phyloP scores from a whole-genome alignment of 768 basidiomycete species.

The Amanita rubescens region DNA sequence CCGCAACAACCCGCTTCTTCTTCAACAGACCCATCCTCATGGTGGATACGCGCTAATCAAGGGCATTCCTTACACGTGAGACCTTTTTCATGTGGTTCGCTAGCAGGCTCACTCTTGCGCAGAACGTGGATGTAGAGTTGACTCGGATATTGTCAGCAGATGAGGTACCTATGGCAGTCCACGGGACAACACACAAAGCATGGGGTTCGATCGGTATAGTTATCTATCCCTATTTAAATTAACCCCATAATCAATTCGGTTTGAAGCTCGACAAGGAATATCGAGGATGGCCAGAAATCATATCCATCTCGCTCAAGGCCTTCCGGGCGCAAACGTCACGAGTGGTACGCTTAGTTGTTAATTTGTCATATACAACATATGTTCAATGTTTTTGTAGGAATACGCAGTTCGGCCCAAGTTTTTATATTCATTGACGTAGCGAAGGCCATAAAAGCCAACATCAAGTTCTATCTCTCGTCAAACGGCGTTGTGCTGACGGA shows the following conservation, averaged over 20 bases:
- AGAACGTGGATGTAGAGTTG: conserved; percentile 68
- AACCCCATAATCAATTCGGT: neutral
- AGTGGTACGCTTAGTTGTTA: conserved; percentile 50
- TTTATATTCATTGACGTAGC: conserved; percentile 77
- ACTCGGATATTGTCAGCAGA: conserved; percentile 44
- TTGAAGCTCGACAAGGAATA: conserved; percentile 57
- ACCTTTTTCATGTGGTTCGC: neutral
- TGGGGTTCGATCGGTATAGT: conserved; percentile 66
- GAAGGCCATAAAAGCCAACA: conserved; percentile 58
- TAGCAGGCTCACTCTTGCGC: neutral
- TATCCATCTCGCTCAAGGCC: conserved; percentile 84
- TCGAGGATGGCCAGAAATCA: conserved; percentile 87
- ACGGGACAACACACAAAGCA: conserved; percentile 64
- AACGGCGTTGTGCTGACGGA: conserved; percentile 89
- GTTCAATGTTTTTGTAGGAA: conserved; percentile 41
- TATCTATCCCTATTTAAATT: neutral
- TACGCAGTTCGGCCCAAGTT: conserved; percentile 71
- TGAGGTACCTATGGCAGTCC: conserved; percentile 77
- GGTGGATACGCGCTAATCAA: conserved; percentile 90
- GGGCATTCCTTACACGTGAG: conserved; percentile 79
- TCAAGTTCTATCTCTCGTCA: conserved; percentile 69
- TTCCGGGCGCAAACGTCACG: conserved; percentile 52
- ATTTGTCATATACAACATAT: neutral
- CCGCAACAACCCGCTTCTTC: conserved; percentile 4
- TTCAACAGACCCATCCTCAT: conserved; percentile 30